Conservation (phyloP, 768 basidiomycete genomes). For the Chalciporus sphaerocephalus region DNA sequence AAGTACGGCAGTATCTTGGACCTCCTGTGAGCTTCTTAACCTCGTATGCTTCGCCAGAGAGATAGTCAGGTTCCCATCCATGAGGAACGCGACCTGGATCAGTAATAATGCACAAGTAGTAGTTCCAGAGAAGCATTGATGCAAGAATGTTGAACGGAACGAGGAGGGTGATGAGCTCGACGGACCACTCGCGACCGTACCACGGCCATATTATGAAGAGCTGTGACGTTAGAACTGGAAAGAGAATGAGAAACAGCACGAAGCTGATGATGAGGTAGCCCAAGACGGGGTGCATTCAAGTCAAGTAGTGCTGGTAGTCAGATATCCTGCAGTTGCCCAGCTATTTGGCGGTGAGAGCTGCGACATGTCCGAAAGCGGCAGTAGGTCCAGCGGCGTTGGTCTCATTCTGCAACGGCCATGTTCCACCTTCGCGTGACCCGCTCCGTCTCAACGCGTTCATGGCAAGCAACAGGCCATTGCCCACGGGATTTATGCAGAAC, state of each 20-base stretch:
- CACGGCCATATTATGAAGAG: constrained; percentile 90
- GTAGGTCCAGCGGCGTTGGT: not conserved
- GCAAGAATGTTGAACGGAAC: constrained; percentile 85
- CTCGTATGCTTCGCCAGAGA: constrained; percentile 68
- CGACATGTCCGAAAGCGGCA: constrained; percentile 7
- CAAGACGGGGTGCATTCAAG: constrained; percentile 43
- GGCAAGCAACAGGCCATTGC: constrained; percentile 7
- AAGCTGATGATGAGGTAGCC: constrained; percentile 63
- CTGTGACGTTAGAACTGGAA: constrained; percentile 87
- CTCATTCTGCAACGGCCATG: constrained; percentile 14
- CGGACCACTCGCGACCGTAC: constrained; percentile 73
- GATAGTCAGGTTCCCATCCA: constrained; percentile 74
- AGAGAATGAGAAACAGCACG: constrained; percentile 70
- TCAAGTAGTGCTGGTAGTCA: too few species aligned
- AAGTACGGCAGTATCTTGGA: constrained; percentile 84
- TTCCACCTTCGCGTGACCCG: constrained; percentile 8
- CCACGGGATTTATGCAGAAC: not conserved
- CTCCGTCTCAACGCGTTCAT: constrained; percentile 1
- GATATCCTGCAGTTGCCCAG: too few species aligned
- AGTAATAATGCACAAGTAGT: constrained; percentile 74
- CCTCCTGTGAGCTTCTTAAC: constrained; percentile 83
- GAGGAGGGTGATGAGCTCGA: constrained; percentile 73
- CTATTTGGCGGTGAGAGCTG: too few species aligned
- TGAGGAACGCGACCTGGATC: constrained; percentile 83
- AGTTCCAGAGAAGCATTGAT: constrained; percentile 80